Conservation (phyloP, 345 rosid genomes). For the Eucalyptus cloeziana region DNA sequence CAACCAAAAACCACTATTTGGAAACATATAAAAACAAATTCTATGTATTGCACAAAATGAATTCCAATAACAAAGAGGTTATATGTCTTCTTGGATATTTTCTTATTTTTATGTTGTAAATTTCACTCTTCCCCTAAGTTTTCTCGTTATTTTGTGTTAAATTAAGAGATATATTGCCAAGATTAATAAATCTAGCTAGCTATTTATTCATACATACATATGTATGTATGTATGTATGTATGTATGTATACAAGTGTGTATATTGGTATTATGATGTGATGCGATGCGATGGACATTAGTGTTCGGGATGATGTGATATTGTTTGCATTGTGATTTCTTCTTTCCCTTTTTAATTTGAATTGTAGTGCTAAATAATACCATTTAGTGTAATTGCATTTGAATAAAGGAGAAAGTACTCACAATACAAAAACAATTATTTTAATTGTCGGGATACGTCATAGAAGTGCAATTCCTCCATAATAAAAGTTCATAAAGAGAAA, state of each 20-base stretch:
- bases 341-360: background rate
- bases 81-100: background rate
- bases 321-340: background rate
- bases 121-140: rapidly evolving
- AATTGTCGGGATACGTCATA: rapidly evolving
- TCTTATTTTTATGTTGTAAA: background rate
- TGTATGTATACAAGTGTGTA: no score
- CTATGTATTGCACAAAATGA: background rate
- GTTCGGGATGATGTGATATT: background rate
- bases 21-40: background rate
- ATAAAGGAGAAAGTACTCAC: background rate
- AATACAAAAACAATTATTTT: rapidly evolving
- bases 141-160: background rate
- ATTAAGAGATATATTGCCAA: rapidly evolving
- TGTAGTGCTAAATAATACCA: rapidly evolving
- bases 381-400: background rate
- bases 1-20: background rate
- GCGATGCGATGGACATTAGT: background rate
- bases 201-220: background rate
- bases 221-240: no score
- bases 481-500: background rate
- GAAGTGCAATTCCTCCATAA: background rate
- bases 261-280: background rate
- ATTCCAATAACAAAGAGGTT: background rate
- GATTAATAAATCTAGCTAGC: background rate